Evolutionary conservation across 495 filamentous ascomycete genomes (phyloP), one percentile per base, ranked within the genome.

Genomic region (Hyaloscypha variabilis): DNA sequence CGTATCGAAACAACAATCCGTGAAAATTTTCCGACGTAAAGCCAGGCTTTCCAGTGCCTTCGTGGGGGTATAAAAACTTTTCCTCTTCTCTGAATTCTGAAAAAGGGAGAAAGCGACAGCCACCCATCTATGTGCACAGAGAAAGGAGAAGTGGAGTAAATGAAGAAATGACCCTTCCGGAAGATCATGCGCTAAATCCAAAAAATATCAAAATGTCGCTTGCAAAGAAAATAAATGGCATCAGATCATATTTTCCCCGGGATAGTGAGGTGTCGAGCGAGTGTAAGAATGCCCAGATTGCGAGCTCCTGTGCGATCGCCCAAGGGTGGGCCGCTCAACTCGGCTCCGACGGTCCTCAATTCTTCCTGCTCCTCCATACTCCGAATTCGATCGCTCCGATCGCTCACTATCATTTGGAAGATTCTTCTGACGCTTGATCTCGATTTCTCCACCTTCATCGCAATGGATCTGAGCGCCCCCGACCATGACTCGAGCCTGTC

Each of bases 381-480:
- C 68, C 30, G 71, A 72, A 28, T 31, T 61, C 5, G 70, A 66
- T 25, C 29, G 19, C n/a, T 70, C 68, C 5, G 70, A 66, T 25
- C 29, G 19, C n/a, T 70, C 68, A 50, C 68, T 73, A 14, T 64
- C 65, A 46, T 58, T 60, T 2, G 66, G 65, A 39, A 67, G 36
- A 55, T n/a, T 55, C 42, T 65, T 69, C 49, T 64, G 39, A 36
- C 60, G 65, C 28, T 71, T 75, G 71, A 84, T 81, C 67, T 80
- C 82, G 70, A 85, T 81, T 64, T 84, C 79, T 36, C 81, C 79
- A 19, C 80, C 83, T 21, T 83, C 82, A 34, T 67, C 72, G 70
- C 81, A 84, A 64, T 84, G 76, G 67, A 85, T 83, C 64, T 84
- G 79, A 26, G 82, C 77, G 29, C 78, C 78, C 3, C 81, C 81